phyloP scores from a whole-genome alignment of 2,329 filamentous ascomycete species.

The Fusarium marasasianum region DNA sequence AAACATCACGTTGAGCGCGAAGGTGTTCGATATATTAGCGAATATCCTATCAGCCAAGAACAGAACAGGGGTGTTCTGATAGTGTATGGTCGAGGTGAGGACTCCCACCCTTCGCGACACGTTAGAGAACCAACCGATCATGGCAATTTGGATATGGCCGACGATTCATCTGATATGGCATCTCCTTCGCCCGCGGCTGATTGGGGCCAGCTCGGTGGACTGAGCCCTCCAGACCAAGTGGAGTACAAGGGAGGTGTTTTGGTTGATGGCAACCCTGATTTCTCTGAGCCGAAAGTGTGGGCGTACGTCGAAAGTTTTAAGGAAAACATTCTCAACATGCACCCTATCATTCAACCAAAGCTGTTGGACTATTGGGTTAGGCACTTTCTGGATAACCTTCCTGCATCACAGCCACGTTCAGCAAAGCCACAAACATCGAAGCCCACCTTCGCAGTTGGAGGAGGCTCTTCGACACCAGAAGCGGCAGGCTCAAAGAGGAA shows the following conservation, averaged over 20 bases:
- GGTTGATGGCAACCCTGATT: constrained; percentile 63
- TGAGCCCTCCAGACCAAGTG: constrained; percentile 55
- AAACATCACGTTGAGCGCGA: constrained; percentile 57
- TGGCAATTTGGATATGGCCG: constrained; percentile 53
- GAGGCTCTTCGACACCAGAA: constrained; percentile 42
- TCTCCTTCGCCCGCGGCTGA: constrained; percentile 64
- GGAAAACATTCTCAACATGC: constrained; percentile 71
- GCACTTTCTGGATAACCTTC: constrained; percentile 61
- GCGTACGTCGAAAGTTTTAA: constrained; percentile 66
- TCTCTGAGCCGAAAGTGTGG: constrained; percentile 61
- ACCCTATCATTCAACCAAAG: constrained; percentile 67
- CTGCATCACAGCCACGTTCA: constrained; percentile 44
- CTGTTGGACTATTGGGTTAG: constrained; percentile 63
- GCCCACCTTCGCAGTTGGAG: constrained; percentile 47
- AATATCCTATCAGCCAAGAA: constrained; percentile 82
- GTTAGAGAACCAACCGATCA: constrained; percentile 53
- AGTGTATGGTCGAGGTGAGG: constrained; percentile 82
- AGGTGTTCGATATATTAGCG: constrained; percentile 65
- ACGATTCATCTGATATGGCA: constrained; percentile 62
- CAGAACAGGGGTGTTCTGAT: constrained; percentile 77
- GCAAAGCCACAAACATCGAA: constrained; percentile 45
- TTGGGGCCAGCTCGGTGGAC: constrained; percentile 67
- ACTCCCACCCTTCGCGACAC: constrained; percentile 65
- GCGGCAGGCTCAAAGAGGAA: constrained; percentile 62
- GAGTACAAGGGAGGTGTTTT: constrained; percentile 52